phyloP scores from a whole-genome alignment of 768 basidiomycete genomes.

The Lactarius deliciosus region DNA sequence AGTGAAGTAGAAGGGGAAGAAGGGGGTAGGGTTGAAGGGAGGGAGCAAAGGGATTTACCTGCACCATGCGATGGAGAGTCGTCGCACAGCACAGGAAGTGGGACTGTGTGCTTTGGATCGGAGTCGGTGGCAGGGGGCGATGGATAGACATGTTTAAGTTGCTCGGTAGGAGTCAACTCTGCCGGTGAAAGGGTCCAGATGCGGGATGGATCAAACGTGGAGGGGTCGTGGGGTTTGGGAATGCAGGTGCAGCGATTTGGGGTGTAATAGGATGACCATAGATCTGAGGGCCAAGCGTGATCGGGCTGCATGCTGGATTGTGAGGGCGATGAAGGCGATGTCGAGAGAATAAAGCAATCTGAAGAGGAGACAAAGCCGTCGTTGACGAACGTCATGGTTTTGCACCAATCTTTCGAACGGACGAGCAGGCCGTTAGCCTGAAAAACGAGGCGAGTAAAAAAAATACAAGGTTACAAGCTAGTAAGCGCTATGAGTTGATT shows the following conservation, averaged over 20 bases:
- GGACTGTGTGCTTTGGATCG: slow-evolving; percentile 31
- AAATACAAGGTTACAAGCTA: background rate
- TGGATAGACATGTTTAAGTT: slow-evolving; percentile 26
- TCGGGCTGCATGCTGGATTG: slow-evolving; percentile 18
- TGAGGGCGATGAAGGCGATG: slow-evolving; percentile 20
- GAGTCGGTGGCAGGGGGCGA: slow-evolving; percentile 30
- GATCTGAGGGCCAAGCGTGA: slow-evolving; percentile 17
- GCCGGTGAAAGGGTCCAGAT: slow-evolving; percentile 6
- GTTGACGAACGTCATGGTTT: slow-evolving; percentile 25
- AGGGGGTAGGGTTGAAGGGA: slow-evolving; percentile 8
- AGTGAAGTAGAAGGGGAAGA: slow-evolving; percentile 6
- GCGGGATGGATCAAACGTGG: slow-evolving; percentile 24
- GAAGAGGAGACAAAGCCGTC: slow-evolving; percentile 16
- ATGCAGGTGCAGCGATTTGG: slow-evolving; percentile 23
- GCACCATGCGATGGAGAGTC: slow-evolving; percentile 17
- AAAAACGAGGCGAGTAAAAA: slow-evolving; percentile 4
- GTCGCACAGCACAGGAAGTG: slow-evolving; percentile 25
- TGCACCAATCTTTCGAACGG: slow-evolving; percentile 26
- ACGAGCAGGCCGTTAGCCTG: slow-evolving; percentile 19
- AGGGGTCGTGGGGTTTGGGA: slow-evolving; percentile 24
- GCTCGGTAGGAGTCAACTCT: background rate
- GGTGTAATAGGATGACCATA: slow-evolving; percentile 23
- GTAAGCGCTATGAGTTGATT: background rate
- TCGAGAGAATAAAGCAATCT: slow-evolving; percentile 3
- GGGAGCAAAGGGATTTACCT: background rate